Base-by-base conservation (phyloP, 2,329 filamentous ascomycete species). In the Aspergillus amoenus region DNA sequence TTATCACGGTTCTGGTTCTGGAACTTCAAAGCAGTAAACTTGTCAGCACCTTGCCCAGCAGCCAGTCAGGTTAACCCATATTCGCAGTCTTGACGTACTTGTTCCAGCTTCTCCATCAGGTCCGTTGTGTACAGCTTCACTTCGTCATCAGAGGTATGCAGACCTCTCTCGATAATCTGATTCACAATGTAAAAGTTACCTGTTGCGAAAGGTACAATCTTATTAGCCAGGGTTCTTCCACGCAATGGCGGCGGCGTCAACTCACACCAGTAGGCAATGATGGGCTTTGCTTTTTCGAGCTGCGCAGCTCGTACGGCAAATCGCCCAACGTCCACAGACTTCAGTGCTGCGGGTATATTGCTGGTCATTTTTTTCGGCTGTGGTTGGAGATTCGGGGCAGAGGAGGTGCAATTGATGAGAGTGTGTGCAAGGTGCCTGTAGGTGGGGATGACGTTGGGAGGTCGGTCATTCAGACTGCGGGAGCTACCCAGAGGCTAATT, bases 221-320 rank as follows among this genome's bases (percentile, higher is more conserved):
- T 22, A 66, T 62, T 64, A 64, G 58, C 54, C 70, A 21, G 5
- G 66, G 11, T 22, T 47, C 34, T 22, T 15, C 44, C 43, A 32
- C 15, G 13, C n/a, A 34, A 21, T 24, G 12, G 50, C 24, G 32
- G 37, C 50, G n/a, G 37, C 50, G 18, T 44, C 30, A 41, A 83
- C 88, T 70, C 83, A 96, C 93, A 94, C 92, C 93, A 97, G 75
- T 97, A 99, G 61, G 93, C 84, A 65, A 97, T 84, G 58, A 94
- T 90, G 8, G 94, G 94, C 75, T 93, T 94, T 69, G 87, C 85
- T 58, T 83, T 83, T 72, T 93, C 89, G 48, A 99, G 84, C 78
- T 99, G 93, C 37, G 85, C 84, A 34, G 91, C 93, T 68, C 93
- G 87, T 54, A 88, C 83, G 61, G 93, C 87, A 74, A 95, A 97